Percentiles rank a stretch among this genome's conserved stretches.
These are phyloP conservation scores for Barnettozyma salicaria DNA, from an alignment of 805 yeast genomes.

Conservation along the genomic window DNA sequence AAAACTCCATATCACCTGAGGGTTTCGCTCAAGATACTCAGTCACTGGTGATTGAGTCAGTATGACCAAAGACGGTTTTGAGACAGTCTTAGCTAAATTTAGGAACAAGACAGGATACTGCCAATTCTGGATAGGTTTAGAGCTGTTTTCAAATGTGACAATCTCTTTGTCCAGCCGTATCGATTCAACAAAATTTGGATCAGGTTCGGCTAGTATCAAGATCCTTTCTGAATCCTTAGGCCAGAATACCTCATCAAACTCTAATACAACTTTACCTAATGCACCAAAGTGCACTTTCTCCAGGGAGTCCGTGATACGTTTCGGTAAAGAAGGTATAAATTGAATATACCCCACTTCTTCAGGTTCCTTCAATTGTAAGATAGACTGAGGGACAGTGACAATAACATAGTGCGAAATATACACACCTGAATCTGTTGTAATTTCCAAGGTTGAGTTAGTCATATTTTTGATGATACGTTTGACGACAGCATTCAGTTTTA, in stretches of 20 bases:
- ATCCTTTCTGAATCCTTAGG: constrained; percentile 44
- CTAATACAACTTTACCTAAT: constrained; percentile 67
- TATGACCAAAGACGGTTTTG: constrained; percentile 51
- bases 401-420: constrained; percentile 61
- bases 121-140: constrained; percentile 39
- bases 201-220: constrained; percentile 37
- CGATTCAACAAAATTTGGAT: constrained; percentile 15
- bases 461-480: constrained; percentile 27
- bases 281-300: constrained; percentile 53
- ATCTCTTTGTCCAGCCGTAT: constrained; percentile 8
- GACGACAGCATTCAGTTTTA: constrained; percentile 41
- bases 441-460: constrained; percentile 17
- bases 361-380: constrained; percentile 39
- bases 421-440: constrained; percentile 34
- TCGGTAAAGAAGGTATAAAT: constrained; percentile 55
- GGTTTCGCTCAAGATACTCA: constrained; percentile 44
- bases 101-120: constrained; percentile 56
- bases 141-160: not conserved
- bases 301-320: constrained; percentile 37
- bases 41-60: constrained; percentile 74
- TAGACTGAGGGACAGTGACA: constrained; percentile 75
- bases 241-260: constrained; percentile 64
- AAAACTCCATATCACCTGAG: constrained; percentile 49
- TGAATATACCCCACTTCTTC: constrained; percentile 39
- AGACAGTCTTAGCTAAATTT: constrained; percentile 46